Percentiles rank a stretch among this genome's conserved stretches.
Conservation (phyloP, 495 filamentous ascomycete species). For the Darksidea phi region DNA sequence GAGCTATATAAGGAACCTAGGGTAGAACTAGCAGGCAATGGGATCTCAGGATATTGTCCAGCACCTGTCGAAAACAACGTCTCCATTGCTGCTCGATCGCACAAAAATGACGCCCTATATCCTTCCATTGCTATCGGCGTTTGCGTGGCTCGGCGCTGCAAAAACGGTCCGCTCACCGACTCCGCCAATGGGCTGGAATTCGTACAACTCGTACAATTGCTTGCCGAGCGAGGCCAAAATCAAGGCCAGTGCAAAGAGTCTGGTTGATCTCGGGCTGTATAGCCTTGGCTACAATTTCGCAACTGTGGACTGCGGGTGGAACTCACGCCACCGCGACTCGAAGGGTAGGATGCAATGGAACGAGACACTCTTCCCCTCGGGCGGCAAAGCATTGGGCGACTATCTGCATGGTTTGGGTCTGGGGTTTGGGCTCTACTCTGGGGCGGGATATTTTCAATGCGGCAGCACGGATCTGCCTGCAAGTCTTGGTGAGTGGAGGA, state of each 20-base stretch:
- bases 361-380: constrained; percentile 51
- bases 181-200: constrained; percentile 49
- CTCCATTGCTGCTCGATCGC: too few relatives aligned
- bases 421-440: constrained; percentile 58
- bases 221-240: constrained; percentile 51
- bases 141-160: neutral
- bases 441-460: constrained; percentile 49
- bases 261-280: constrained; percentile 54
- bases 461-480: constrained; percentile 6
- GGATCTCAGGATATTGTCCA: too few relatives aligned
- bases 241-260: constrained; percentile 53
- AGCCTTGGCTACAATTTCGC: constrained; percentile 55
- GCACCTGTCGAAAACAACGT: too few relatives aligned
- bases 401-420: constrained; percentile 52
- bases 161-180: neutral
- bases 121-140: neutral
- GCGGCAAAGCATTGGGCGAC: constrained; percentile 50
- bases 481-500: constrained; percentile 8
- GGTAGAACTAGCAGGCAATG: too few relatives aligned
- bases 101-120: neutral
- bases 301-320: constrained; percentile 61
- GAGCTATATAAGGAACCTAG: too few relatives aligned
- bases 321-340: constrained; percentile 44
- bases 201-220: constrained; percentile 57
- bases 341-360: constrained; percentile 57